Conservation (phyloP, 148 eudicot species). For the Chenopodium berlandieri region DNA sequence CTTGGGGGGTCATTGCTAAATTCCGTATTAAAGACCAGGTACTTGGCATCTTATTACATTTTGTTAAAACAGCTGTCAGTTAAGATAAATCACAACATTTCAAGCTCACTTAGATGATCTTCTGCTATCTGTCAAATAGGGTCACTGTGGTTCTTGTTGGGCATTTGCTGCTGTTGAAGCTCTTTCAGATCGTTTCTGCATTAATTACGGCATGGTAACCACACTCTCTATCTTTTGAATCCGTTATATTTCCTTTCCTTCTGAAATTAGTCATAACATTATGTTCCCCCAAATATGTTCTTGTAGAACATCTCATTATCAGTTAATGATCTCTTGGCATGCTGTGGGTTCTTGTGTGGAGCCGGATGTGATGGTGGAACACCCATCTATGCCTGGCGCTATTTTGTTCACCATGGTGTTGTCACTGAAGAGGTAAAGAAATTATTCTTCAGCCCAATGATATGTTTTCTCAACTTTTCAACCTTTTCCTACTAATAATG, state of each 20-base stretch:
- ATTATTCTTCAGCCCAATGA: neutral
- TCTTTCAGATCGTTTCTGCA: constrained; percentile 89
- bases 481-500: neutral
- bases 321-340: constrained; percentile 88
- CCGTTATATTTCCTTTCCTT: neutral
- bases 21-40: constrained; percentile 25
- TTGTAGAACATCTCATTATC: constrained; percentile 71
- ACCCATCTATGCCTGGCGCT: constrained; percentile 79
- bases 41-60: neutral
- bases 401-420: constrained; percentile 69
- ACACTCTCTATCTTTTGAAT: neutral
- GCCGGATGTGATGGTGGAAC: constrained; percentile 88
- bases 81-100: neutral
- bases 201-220: constrained; percentile 57
- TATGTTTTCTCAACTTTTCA: neutral
- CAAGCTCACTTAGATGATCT: constrained; percentile 16
- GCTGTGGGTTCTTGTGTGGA: constrained; percentile 95
- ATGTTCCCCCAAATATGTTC: neutral
- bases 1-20: constrained; percentile 1
- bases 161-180: constrained; percentile 97
- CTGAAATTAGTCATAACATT: neutral
- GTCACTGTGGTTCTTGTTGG: constrained; percentile 99
- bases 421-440: constrained; percentile 76
- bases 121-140: constrained; percentile 40
- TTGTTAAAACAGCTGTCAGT: neutral